Percentiles rank a stretch among this genome's conserved stretches.
phyloP scores from a whole-genome alignment of 2,329 filamentous ascomycete genomes.

The Aspergillus udagawae region DNA sequence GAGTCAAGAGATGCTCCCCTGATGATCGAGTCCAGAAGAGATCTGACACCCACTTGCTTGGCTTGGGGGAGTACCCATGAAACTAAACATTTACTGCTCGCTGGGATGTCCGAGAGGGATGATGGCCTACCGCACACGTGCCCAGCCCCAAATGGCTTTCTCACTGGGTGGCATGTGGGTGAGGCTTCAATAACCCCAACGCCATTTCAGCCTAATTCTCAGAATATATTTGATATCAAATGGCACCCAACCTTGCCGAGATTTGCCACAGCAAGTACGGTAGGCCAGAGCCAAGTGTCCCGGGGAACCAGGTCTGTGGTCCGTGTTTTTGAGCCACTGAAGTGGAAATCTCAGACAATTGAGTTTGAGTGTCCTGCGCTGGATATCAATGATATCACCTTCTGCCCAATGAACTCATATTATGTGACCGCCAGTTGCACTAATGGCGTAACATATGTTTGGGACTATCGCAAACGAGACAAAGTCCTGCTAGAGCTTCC shows the following conservation, averaged over 20 bases:
- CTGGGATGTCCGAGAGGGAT: conserved; percentile 49
- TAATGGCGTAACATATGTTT: conserved; percentile 57
- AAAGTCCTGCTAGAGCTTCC: conserved; percentile 46
- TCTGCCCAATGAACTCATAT: conserved; percentile 43
- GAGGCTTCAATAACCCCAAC: conserved; percentile 34
- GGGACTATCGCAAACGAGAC: conserved; percentile 51
- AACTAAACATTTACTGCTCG: conserved; percentile 47
- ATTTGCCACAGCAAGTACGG: conserved; percentile 53
- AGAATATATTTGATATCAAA: conserved; percentile 56
- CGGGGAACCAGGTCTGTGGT: conserved; percentile 46
- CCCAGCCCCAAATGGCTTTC: conserved; percentile 41
- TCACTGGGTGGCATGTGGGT: conserved; percentile 51
- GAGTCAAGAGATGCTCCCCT: conserved; percentile 23
- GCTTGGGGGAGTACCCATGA: conserved; percentile 43
- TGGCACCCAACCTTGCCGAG: conserved; percentile 50
- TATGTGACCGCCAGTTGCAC: conserved; percentile 59
- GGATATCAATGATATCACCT: conserved; percentile 60
- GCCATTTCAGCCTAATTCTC: conserved; percentile 44
- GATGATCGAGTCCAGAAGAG: conserved; percentile 24
- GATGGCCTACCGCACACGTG: conserved; percentile 28
- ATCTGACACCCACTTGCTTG: conserved; percentile 43
- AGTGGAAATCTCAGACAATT: conserved; percentile 31
- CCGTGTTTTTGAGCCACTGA: conserved; percentile 48
- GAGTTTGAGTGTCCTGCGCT: conserved; percentile 55
- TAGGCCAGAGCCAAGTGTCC: conserved; percentile 28